A percentile compares a stretch with the other conserved stretches of the same genome.
Evolutionary conservation across 1,284 basidiomycete species (phyloP).

Genomic region (Cutaneotrichosporon sp.): DNA sequence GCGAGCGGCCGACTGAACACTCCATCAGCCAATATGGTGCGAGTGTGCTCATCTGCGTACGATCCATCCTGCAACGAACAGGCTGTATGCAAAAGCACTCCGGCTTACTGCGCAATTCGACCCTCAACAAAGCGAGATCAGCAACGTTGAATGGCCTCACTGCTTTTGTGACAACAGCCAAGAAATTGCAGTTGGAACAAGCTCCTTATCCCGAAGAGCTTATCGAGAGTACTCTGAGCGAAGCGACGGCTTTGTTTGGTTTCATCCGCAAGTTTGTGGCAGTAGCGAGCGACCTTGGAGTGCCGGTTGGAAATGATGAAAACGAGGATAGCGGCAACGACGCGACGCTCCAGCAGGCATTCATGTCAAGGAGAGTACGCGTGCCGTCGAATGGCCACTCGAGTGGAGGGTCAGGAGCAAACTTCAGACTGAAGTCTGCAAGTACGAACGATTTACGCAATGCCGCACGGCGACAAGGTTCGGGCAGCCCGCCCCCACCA

Average conservation of each 20-base stretch:
- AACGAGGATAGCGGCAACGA: neutral
- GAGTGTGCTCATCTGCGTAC: conserved; percentile 53
- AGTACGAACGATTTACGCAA: conserved; percentile 57
- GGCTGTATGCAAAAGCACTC: conserved; percentile 84
- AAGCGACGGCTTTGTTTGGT: neutral
- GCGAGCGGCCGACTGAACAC: neutral
- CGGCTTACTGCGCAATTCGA: conserved; percentile 53
- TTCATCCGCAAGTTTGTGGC: conserved; percentile 1
- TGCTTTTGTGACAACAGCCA: neutral
- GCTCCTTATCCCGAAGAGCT: neutral
- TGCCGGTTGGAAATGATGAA: neutral
- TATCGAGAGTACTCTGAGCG: neutral
- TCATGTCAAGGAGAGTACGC: neutral
- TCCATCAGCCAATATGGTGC: neutral
- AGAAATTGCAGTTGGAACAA: neutral
- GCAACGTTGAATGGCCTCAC: neutral
- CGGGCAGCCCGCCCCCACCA: conserved; percentile 37
- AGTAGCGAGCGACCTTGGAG: neutral
- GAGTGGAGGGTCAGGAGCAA: neutral
- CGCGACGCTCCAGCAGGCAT: neutral
- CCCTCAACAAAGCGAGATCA: neutral
- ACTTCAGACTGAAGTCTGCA: conserved; percentile 45
- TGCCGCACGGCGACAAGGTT: conserved; percentile 35
- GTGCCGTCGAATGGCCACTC: neutral
- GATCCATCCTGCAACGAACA: conserved; percentile 77